A percentile compares a stretch with the other conserved stretches of the same genome.
These are phyloP conservation scores for Brassica rapa DNA, from an alignment of 345 rosid genomes.

Conservation along the genomic window DNA sequence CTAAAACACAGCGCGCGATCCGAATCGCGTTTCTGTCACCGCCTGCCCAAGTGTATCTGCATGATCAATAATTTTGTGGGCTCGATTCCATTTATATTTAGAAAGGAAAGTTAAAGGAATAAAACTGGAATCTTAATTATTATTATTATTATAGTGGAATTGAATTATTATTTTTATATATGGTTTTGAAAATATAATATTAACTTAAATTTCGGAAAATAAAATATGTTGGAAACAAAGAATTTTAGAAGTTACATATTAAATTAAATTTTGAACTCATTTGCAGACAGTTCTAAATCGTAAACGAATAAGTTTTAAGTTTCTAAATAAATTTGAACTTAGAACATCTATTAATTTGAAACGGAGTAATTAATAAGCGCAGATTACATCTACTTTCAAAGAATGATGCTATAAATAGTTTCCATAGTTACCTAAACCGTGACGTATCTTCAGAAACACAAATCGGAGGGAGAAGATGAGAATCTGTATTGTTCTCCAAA, in stretches of 20 bases:
- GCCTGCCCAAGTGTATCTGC: conserved; percentile 52
- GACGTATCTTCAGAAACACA: conserved; percentile 78
- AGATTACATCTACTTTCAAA: neutral
- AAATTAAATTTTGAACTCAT: neutral
- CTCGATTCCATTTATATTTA: neutral
- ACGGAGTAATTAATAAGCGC: neutral
- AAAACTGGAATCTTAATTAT: neutral
- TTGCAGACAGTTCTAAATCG: neutral
- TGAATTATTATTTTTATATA: neutral
- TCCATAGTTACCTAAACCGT: conserved; percentile 42
- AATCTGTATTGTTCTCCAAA: conserved; percentile 22
- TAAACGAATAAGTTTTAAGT: neutral
- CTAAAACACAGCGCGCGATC: conserved; percentile 64
- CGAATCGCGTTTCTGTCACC: conserved; percentile 77
- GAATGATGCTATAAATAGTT: neutral
- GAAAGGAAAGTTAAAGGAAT: neutral
- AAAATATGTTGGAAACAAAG: neutral
- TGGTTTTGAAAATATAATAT: neutral
- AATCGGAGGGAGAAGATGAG: conserved; percentile 55
- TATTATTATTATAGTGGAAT: neutral
- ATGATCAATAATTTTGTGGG: neutral
- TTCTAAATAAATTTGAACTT: neutral
- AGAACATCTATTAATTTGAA: too few species aligned
- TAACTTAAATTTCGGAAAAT: neutral
- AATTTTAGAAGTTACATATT: neutral